These are phyloP conservation scores for Naganishia vishniacii DNA, from an alignment of 768 basidiomycete species.

Conservation along the genomic window DNA sequence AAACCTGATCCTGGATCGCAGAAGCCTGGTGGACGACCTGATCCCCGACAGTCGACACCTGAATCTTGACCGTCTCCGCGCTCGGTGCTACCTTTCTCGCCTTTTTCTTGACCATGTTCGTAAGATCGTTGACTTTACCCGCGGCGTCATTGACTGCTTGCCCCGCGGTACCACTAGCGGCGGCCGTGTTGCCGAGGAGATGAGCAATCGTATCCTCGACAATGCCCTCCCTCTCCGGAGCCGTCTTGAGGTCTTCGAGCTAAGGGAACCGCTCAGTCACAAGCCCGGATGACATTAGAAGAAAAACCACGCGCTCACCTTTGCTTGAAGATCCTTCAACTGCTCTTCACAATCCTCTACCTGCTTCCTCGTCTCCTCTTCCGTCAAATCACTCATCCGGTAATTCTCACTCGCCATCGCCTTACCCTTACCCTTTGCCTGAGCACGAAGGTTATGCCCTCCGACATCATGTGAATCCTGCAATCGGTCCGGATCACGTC, in stretches of 20 bases:
- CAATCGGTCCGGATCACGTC: constrained; percentile 50
- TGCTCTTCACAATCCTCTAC: constrained; percentile 71
- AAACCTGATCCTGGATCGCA: neutral
- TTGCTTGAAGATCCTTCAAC: constrained; percentile 73
- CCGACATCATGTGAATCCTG: constrained; percentile 14
- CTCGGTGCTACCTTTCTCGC: constrained; percentile 52
- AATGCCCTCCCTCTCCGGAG: constrained; percentile 54
- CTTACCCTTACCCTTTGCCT: constrained; percentile 69
- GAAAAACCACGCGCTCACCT: constrained; percentile 53
- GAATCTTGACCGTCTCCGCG: constrained; percentile 79
- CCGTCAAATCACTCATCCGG: constrained; percentile 62
- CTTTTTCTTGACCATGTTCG: constrained; percentile 80
- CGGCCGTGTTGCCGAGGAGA: constrained; percentile 32
- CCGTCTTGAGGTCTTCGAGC: constrained; percentile 85
- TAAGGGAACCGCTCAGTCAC: constrained; percentile 40
- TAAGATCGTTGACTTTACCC: constrained; percentile 71
- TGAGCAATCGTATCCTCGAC: constrained; percentile 45
- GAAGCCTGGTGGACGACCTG: constrained; percentile 22
- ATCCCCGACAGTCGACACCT: constrained; percentile 53
- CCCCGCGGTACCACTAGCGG: constrained; percentile 29
- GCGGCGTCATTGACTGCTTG: constrained; percentile 35
- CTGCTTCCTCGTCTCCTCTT: constrained; percentile 68
- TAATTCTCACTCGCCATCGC: constrained; percentile 22
- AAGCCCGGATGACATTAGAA: neutral
- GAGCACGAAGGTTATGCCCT: constrained; percentile 47